These are phyloP conservation scores for Shiraia sp. DNA, from an alignment of 2,329 filamentous ascomycete genomes.

Conservation along the genomic window DNA sequence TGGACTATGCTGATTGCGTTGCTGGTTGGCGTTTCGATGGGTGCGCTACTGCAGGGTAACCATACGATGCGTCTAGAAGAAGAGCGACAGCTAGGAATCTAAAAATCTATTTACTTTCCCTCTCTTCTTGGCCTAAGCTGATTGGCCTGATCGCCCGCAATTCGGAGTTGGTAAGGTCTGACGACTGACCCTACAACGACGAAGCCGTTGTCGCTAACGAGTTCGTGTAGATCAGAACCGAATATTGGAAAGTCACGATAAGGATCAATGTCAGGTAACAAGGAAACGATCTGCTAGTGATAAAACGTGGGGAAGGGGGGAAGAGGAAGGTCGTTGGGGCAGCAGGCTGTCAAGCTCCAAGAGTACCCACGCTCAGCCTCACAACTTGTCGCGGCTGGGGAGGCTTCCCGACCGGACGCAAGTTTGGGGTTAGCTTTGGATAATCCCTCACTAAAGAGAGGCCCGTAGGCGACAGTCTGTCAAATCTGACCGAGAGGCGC, in stretches of 20 bases:
- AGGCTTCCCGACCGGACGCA: conserved; percentile 6
- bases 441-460: conserved; percentile 5
- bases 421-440: conserved; percentile 16
- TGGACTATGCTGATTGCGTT: neutral
- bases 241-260: no score
- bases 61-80: no score
- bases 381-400: conserved; percentile 8
- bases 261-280: conserved; percentile 1
- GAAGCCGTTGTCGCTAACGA: no score
- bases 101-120: no score
- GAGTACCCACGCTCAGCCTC: conserved; percentile 14
- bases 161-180: no score
- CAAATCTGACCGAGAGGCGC: conserved; percentile 19
- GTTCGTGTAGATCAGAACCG: no score
- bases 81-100: no score
- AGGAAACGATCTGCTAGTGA: neutral
- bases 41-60: no score
- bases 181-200: no score
- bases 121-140: no score
- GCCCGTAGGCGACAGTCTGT: conserved; percentile 13
- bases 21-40: neutral
- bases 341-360: conserved; percentile 5
- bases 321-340: conserved; percentile 7
- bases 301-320: conserved; percentile 5
- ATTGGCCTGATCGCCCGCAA: no score